Percentiles rank a stretch among this genome's conserved stretches.
These are phyloP conservation scores for Isabelozyma gotoi DNA, from an alignment of 805 yeast species.

Conservation along the genomic window DNA sequence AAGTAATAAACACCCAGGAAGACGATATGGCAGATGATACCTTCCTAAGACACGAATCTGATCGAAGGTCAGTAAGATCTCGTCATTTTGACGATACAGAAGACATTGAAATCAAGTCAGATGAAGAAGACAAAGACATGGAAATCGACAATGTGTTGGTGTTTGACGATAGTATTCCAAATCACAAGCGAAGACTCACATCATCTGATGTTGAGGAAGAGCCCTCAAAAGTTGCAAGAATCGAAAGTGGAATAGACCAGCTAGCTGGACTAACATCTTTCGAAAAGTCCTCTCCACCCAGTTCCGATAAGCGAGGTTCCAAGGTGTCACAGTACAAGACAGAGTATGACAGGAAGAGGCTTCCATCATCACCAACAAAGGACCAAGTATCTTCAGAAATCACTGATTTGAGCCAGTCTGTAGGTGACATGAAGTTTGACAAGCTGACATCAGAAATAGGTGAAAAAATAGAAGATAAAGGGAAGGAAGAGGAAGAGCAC, in stretches of 20 bases:
- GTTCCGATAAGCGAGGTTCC: not conserved
- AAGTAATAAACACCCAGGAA: constrained; percentile 31
- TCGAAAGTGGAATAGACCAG: not conserved
- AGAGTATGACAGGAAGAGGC: not conserved
- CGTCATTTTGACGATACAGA: not conserved
- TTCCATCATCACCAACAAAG: not conserved
- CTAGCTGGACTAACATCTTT: not conserved
- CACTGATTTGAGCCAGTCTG: constrained; percentile 7
- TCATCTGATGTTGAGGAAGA: not conserved
- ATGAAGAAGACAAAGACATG: constrained; percentile 13
- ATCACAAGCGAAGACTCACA: not conserved
- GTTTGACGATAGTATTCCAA: not conserved
- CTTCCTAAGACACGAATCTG: not conserved
- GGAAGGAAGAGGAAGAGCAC: constrained; percentile 3
- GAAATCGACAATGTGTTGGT: not conserved
- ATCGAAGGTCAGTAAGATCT: not conserved
- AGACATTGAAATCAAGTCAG: constrained; percentile 10
- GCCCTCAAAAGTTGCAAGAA: not conserved
- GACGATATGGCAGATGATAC: constrained; percentile 5
- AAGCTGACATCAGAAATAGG: constrained; percentile 9
- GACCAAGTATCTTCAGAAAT: not conserved
- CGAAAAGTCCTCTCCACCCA: not conserved
- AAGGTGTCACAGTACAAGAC: not conserved
- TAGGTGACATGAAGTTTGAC: constrained; percentile 1
- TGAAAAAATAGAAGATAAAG: too few relatives aligned